Evolutionary conservation across 2,329 filamentous ascomycete genomes (phyloP), one percentile per base, ranked within the genome.

Genomic region (Plenodomus biglobosus): DNA sequence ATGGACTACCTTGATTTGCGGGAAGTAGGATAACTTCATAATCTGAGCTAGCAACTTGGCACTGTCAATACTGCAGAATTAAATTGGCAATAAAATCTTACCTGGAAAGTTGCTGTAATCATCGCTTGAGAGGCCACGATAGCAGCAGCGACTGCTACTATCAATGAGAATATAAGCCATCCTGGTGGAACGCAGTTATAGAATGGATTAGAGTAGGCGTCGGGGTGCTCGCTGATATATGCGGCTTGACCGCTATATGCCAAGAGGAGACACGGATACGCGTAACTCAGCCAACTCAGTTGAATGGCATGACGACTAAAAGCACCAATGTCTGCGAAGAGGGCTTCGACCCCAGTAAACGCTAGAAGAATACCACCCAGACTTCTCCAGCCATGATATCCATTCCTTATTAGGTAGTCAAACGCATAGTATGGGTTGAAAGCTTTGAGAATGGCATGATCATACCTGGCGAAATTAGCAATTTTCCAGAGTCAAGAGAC

Each of bases 121-220:
- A 91, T 86, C 8, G 88, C 88, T 56, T 92, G 88, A 3, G 84
- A 88, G 0, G 88, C 88, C 10, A 92, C 87, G 57, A 91, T 83
- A 20, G 86, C 85, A 3, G 86, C 85, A 3, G 87, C 72, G 8
- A 90, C 78, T 0, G 87, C 86, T 40, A 90, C 72, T 2, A 91
- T 77, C 21, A 92, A 73, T 45, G 80, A 82, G 3, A 85, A 85
- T 60, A 86, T 88, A 18, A 90, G 75, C 62, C 81, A 85, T 3
- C 85, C 85, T 0, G 82, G 81, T 0, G 87, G 86, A 0, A 84
- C 82, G 0, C 83, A 80, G 55, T 86, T 82, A 73, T 87, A 92
- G 64, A 92, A 90, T 0, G 88, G 87, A 58, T 91, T 90, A 0
- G 79, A 76, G 68, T 83, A 87, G 3, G 85, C 83, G 10, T 80